Conservation (phyloP, 1,284 basidiomycete species). For the Ceratobasidium sp. region DNA sequence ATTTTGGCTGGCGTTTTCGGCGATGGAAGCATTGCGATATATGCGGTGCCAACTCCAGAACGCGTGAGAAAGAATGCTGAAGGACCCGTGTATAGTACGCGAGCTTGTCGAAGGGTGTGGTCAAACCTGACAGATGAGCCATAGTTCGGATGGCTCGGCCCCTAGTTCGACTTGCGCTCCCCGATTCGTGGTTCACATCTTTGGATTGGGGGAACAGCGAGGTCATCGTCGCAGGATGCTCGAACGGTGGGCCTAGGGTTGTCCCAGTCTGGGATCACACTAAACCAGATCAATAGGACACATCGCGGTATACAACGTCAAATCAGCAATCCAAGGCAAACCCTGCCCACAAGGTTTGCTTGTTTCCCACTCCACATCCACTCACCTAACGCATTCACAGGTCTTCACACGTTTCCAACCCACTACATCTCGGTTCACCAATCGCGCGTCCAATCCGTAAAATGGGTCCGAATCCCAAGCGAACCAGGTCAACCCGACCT, state of each 20-base stretch:
- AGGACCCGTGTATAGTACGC: slow-evolving; percentile 45
- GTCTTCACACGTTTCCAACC: slow-evolving; percentile 59
- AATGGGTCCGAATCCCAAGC: slow-evolving; percentile 74
- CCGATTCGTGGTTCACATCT: slow-evolving; percentile 72
- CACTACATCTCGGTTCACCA: slow-evolving; percentile 77
- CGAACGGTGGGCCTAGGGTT: slow-evolving; percentile 65
- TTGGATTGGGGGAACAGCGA: slow-evolving; percentile 89
- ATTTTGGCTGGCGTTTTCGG: slow-evolving; percentile 81
- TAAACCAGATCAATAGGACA: slow-evolving; percentile 57
- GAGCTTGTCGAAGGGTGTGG: slow-evolving; percentile 38
- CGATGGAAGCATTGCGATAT: slow-evolving; percentile 80
- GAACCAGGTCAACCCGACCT: slow-evolving; percentile 56
- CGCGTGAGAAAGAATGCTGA: slow-evolving; percentile 32
- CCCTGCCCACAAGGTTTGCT: neutral
- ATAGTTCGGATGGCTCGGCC: slow-evolving; percentile 69
- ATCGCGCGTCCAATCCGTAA: slow-evolving; percentile 74
- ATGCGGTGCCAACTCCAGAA: slow-evolving; percentile 76
- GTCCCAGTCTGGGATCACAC: neutral
- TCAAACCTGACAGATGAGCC: slow-evolving; percentile 46
- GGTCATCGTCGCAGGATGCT: slow-evolving; percentile 76
- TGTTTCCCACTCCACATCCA: neutral
- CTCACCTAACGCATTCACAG: slow-evolving; percentile 45
- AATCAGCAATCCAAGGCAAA: slow-evolving; percentile 40
- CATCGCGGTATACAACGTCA: slow-evolving; percentile 77
- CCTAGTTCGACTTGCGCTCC: slow-evolving; percentile 69